phyloP scores from a whole-genome alignment of 495 filamentous ascomycete genomes.

The Tuber brumale region DNA sequence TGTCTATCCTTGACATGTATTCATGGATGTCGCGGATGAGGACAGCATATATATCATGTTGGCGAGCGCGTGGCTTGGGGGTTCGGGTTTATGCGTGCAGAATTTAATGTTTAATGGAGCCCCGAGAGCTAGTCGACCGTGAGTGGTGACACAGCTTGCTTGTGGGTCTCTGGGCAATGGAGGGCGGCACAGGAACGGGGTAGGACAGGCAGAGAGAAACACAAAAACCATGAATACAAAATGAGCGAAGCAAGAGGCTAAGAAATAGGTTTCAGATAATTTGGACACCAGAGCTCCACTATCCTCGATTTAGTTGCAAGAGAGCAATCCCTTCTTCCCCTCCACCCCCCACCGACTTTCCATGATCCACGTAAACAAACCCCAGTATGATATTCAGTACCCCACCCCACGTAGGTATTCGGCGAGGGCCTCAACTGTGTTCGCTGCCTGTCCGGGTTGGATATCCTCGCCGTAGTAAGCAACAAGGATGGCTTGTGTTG shows the following conservation, averaged over 20 bases:
- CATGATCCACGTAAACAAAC: conserved; percentile 12
- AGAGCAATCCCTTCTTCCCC: background rate
- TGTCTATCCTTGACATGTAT: background rate
- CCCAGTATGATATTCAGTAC: conserved; percentile 50
- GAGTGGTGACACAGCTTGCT: background rate
- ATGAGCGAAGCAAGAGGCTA: background rate
- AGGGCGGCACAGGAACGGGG: background rate
- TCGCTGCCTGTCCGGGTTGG: conserved; percentile 59
- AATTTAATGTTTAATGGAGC: conserved; percentile 2
- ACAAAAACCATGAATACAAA: background rate
- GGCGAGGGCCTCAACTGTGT: conserved; percentile 59
- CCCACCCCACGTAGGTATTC: conserved; percentile 66
- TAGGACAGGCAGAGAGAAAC: background rate
- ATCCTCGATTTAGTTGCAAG: background rate
- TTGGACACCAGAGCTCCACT: background rate
- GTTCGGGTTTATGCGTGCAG: background rate
- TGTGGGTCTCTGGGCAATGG: background rate
- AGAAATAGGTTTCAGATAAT: conserved; percentile 6
- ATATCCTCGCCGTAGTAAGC: conserved; percentile 69
- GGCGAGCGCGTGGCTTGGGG: background rate
- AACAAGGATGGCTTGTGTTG: conserved; percentile 75
- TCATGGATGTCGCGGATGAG: background rate
- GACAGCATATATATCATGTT: background rate
- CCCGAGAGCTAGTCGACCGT: background rate
- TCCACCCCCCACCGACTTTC: background rate